Conservation (phyloP, 306 rosid genomes). For the Begonia peltatifolia region DNA sequence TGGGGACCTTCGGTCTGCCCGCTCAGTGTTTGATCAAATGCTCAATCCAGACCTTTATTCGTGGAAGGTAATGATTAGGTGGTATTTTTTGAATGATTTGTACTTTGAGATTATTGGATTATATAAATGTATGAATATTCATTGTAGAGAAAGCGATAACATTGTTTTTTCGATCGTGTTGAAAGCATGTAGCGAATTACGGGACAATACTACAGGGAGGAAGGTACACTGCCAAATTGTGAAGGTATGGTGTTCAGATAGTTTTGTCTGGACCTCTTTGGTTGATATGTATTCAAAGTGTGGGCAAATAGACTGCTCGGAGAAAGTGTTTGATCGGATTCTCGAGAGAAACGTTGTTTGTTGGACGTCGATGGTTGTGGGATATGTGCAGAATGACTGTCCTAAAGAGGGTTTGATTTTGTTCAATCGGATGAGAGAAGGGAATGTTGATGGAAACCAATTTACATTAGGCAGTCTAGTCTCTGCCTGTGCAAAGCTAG, state of each 20-base stretch:
- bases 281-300: constrained; percentile 47
- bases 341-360: constrained; percentile 34
- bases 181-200: constrained; percentile 40
- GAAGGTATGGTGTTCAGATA: constrained; percentile 27
- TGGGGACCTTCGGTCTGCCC: constrained; percentile 31
- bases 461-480: constrained; percentile 42
- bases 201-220: constrained; percentile 22
- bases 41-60: constrained; percentile 34
- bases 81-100: constrained; percentile 42
- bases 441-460: constrained; percentile 30
- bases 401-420: constrained; percentile 30
- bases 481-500: constrained; percentile 33
- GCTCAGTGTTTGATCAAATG: constrained; percentile 36
- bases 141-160: constrained; percentile 20
- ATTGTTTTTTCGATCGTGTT: constrained; percentile 36
- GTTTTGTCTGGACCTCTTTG: constrained; percentile 36
- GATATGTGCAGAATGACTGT: constrained; percentile 59
- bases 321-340: constrained; percentile 35
- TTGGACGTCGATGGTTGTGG: constrained; percentile 64
- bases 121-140: constrained; percentile 19
- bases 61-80: constrained; percentile 52
- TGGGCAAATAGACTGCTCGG: constrained; percentile 18
- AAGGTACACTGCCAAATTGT: constrained; percentile 37
- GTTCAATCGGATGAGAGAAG: constrained; percentile 56
- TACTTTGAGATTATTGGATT: constrained; percentile 26